These are phyloP conservation scores for Begonia loranthoides DNA, from an alignment of 306 rosid genomes.

Conservation along the genomic window DNA sequence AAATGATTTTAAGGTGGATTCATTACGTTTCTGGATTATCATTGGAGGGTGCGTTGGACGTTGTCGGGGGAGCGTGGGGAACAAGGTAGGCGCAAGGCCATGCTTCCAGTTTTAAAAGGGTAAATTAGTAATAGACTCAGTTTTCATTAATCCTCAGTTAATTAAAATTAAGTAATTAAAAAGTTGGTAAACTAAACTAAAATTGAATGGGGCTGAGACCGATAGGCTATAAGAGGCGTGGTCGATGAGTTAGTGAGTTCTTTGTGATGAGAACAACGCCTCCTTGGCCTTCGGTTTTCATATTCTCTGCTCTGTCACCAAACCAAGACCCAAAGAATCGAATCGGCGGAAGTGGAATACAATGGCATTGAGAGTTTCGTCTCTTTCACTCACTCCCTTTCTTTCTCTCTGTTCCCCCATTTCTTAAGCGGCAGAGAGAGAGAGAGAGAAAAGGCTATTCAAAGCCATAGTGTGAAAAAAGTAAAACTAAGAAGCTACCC, in stretches of 20 bases:
- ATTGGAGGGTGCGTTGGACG: not conserved
- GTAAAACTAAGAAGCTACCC: constrained; percentile 9
- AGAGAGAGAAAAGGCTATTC: constrained; percentile 9
- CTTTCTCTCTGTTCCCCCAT: constrained; percentile 1
- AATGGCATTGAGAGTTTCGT: constrained; percentile 24
- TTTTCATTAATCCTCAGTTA: too few relatives aligned
- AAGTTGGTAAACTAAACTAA: not conserved
- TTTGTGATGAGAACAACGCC: constrained; percentile 41
- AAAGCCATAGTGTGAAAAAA: constrained; percentile 3
- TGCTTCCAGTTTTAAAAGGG: too few relatives aligned
- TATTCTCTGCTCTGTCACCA: constrained; percentile 25
- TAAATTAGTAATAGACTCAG: too few relatives aligned
- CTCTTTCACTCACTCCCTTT: not conserved
- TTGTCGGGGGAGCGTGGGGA: not conserved
- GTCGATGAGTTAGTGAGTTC: constrained; percentile 9
- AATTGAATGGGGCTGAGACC: not conserved
- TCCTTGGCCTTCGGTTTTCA: constrained; percentile 27
- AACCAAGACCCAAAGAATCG: constrained; percentile 32
- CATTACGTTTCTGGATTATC: not conserved
- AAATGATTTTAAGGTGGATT: not conserved
- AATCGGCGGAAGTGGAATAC: constrained; percentile 32
- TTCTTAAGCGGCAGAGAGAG: constrained; percentile 1
- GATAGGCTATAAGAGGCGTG: constrained; percentile 24
- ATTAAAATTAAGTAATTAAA: not conserved
- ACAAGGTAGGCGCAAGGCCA: too few relatives aligned